Conservation (phyloP, 495 filamentous ascomycete species). For the Daldinia childiae region DNA sequence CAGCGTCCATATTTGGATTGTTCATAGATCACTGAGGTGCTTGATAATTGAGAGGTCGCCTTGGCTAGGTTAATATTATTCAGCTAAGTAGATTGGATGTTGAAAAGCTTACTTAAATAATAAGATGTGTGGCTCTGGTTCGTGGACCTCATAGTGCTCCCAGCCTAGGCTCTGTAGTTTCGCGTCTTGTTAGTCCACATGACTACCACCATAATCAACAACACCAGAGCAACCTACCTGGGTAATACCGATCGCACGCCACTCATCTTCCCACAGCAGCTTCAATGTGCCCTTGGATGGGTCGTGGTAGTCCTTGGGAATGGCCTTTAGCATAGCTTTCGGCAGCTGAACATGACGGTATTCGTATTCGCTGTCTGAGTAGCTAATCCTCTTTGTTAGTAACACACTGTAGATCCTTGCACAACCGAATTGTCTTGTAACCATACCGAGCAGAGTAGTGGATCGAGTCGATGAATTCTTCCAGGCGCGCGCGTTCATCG, state of each 20-base stretch:
- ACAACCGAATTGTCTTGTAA: not conserved
- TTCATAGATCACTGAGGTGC: slow-evolving; percentile 60
- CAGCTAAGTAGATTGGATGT: not conserved
- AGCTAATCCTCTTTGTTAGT: slow-evolving; percentile 61
- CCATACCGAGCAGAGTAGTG: slow-evolving; percentile 93
- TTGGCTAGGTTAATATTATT: slow-evolving; percentile 45
- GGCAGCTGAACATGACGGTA: slow-evolving; percentile 97
- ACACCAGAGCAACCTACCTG: slow-evolving; percentile 66
- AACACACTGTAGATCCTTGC: not conserved
- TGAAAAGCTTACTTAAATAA: slow-evolving; percentile 85
- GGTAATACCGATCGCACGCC: slow-evolving; percentile 94
- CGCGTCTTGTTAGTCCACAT: slow-evolving; percentile 36
- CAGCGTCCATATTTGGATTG: slow-evolving; percentile 12
- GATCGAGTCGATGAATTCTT: slow-evolving; percentile 91
- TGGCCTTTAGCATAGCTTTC: slow-evolving; percentile 96
- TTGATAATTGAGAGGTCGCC: slow-evolving; percentile 88
- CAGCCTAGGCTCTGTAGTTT: slow-evolving; percentile 84
- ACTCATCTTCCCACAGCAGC: slow-evolving; percentile 97
- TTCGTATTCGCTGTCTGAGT: slow-evolving; percentile 87
- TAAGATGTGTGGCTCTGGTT: slow-evolving; percentile 96
- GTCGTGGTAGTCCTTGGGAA: slow-evolving; percentile 96
- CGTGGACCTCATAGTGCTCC: slow-evolving; percentile 99
- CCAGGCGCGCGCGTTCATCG: slow-evolving; percentile 78
- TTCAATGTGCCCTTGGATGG: slow-evolving; percentile 90
- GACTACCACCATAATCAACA: not conserved